Evolutionary conservation across 768 basidiomycete species (phyloP).

Genomic region (Suillus subluteus): DNA sequence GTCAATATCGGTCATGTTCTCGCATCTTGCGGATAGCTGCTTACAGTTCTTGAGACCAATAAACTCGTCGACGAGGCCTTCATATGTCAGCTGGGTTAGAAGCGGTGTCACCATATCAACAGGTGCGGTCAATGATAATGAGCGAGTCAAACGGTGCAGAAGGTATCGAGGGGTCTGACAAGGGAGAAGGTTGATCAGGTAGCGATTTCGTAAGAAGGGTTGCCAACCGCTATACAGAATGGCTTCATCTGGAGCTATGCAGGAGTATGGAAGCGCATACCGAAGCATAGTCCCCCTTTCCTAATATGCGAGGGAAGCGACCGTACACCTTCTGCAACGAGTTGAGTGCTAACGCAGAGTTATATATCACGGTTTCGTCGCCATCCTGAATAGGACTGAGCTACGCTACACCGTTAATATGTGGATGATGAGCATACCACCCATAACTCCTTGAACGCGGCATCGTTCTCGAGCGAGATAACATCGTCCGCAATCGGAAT

Average conservation of each 20-base stretch:
- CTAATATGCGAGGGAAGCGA: constrained; percentile 87
- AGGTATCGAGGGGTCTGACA: constrained; percentile 45
- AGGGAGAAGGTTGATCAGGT: constrained; percentile 42
- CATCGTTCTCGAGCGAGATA: constrained; percentile 85
- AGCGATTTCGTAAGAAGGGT: constrained; percentile 67
- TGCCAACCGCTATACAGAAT: constrained; percentile 65
- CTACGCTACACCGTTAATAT: constrained; percentile 1
- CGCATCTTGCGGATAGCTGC: constrained; percentile 29
- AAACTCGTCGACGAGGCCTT: constrained; percentile 93
- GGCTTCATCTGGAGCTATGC: constrained; percentile 11
- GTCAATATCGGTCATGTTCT: not conserved
- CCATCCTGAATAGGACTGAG: constrained; percentile 68
- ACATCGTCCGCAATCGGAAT: constrained; percentile 94
- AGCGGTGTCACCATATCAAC: constrained; percentile 96
- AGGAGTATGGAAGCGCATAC: constrained; percentile 42
- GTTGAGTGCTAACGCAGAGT: constrained; percentile 85
- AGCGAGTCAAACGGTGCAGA: constrained; percentile 80
- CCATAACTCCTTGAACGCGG: constrained; percentile 87
- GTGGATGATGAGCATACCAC: constrained; percentile 60
- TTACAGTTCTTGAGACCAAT: constrained; percentile 88
- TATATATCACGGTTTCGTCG: constrained; percentile 87
- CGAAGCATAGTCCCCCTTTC: constrained; percentile 89
- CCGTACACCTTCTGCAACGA: constrained; percentile 86
- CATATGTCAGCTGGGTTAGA: constrained; percentile 94
- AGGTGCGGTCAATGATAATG: constrained; percentile 86